Evolutionary conservation across 257 asterid species (phyloP).

Genomic region (Fraxinus anomala): DNA sequence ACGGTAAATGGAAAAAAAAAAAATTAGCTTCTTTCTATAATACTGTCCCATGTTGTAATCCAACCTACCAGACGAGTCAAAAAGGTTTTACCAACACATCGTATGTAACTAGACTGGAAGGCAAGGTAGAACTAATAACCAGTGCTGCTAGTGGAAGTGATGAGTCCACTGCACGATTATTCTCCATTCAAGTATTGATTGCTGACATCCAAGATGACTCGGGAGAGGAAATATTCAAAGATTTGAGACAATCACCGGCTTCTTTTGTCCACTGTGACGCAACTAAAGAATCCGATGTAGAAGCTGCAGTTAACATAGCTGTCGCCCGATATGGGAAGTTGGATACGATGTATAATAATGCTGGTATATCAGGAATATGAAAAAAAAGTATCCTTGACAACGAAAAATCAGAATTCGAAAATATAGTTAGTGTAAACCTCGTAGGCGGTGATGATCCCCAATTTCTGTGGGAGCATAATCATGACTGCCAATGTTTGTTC

Average conservation of each 20-base stretch:
- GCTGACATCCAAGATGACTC: conserved; percentile 12
- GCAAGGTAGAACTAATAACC: conserved; percentile 17
- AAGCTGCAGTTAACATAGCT: conserved; percentile 8
- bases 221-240: conserved; percentile 6
- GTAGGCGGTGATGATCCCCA: conserved; percentile 34
- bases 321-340: conserved; percentile 30
- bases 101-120: neutral
- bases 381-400: conserved; percentile 27
- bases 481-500: conserved; percentile 5
- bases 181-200: conserved; percentile 2
- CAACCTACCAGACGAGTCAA: neutral
- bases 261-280: conserved; percentile 26
- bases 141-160: conserved; percentile 22
- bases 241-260: conserved; percentile 20
- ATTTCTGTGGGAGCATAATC: conserved; percentile 16
- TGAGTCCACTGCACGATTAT: conserved; percentile 6
- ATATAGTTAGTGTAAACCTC: conserved; percentile 32
- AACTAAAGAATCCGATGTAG: conserved; percentile 17
- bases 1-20: neutral
- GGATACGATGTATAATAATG: conserved; percentile 42
- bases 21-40: neutral
- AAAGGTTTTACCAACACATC: too few relatives aligned
- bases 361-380: conserved; percentile 10
- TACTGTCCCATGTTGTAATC: neutral
- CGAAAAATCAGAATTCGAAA: conserved; percentile 20